Evolutionary conservation across 2,329 filamentous ascomycete species (phyloP).

Genomic region (Pseudohalonectria lignicola): DNA sequence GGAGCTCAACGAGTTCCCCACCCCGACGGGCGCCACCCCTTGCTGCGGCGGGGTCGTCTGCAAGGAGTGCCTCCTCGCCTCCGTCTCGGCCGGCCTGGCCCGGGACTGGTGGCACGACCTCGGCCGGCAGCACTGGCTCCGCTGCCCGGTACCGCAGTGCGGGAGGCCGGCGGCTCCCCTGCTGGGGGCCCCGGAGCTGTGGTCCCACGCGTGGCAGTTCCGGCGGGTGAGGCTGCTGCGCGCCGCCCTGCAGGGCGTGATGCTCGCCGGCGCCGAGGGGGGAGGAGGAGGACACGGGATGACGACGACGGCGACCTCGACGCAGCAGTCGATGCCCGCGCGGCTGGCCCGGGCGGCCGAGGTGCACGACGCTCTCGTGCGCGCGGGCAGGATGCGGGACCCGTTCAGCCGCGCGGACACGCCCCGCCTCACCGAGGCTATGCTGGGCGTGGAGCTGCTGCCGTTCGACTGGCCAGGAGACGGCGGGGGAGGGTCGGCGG

Average conservation of each 20-base stretch:
- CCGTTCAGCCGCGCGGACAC: no score
- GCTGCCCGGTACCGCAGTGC: slow-evolving; percentile 7
- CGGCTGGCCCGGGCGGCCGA: not conserved
- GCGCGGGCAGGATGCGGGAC: not conserved
- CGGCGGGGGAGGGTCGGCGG: no score
- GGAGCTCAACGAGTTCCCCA: not conserved
- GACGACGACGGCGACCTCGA: no score
- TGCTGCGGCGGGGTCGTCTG: slow-evolving; percentile 9
- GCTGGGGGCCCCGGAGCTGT: not conserved
- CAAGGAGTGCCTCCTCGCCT: slow-evolving; percentile 5
- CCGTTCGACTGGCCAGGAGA: no score
- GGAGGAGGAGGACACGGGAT: no score
- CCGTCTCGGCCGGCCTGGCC: slow-evolving; percentile 2
- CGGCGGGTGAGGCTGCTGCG: not conserved
- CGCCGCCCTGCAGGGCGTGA: not conserved
- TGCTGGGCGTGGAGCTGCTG: no score
- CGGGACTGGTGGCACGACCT: slow-evolving; percentile 8
- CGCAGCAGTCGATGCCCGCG: no score
- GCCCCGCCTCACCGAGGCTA: no score
- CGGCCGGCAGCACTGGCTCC: slow-evolving; percentile 4
- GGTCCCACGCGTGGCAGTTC: slow-evolving; percentile 2
- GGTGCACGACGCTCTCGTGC: slow-evolving; percentile 1
- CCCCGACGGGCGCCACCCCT: not conserved
- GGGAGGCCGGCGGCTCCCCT: not conserved
- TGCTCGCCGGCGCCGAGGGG: no score